Base-by-base conservation (phyloP, 306 rosid genomes). In the Medicago arabica region DNA sequence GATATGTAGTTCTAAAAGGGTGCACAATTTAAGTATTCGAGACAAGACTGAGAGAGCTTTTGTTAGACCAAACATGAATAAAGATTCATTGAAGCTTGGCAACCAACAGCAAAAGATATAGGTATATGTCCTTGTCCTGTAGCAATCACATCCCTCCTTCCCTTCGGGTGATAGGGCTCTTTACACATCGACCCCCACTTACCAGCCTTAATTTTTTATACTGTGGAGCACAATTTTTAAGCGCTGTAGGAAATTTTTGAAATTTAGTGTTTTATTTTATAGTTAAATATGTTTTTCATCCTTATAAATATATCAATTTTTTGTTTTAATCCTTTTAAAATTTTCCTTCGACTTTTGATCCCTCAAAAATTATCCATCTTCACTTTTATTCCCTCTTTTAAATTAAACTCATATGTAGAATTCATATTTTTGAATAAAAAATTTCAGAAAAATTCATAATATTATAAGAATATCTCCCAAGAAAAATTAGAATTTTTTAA, bases 111-210 rank as follows among this genome's bases (percentile, higher is more conserved):
- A 80, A 80, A 69, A 72, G 63, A 11, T 78, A 72, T 76, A n/a
- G 91, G 81, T 69, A 81, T 80, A 74, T 50, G 88, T 83, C 84
- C 74, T 79, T 81, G 76, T 87, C 85, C 47, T 71, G 65, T 50
- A 81, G 83, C 87, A 73, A 76, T 86, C 83, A 73, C 80, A 23
- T 28, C 31, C 31, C 31, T 28, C 31, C 31, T 28, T 28, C 31
- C 0, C 0, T 28, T 28, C 31, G 0, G 31, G 31, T 28, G 31
- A 28, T 71, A 64, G 71, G 78, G 36, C 76, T 64, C 83, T 84
- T 80, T 81, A 66, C 91, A 83, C 83, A 84, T 76, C 85, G 66
- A 50, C 57, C 21, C 68, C 77, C 75, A 77, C 84, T 75, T 41
- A 68, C 80, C 38, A 21, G 21, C 23, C n/a, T 19, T 54, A 55